Conservation (phyloP, 495 filamentous ascomycete genomes). For the Oidiodendron maius region DNA sequence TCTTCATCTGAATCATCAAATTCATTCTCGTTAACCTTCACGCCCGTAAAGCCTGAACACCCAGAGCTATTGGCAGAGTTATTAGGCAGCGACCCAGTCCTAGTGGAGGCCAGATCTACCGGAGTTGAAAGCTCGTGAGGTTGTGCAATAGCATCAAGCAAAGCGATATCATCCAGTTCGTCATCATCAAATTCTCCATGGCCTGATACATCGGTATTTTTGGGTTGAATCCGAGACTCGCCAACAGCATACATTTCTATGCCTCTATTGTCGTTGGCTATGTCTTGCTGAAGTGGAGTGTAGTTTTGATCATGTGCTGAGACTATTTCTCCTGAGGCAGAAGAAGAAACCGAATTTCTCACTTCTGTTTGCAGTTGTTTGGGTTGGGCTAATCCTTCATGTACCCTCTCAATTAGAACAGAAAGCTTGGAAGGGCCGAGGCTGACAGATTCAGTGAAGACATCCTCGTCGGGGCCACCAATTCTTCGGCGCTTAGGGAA, state of each 20-base stretch:
- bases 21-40: slow-evolving; percentile 33
- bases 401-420: slow-evolving; percentile 61
- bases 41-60: slow-evolving; percentile 2
- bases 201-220: slow-evolving; percentile 38
- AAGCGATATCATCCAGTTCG: slow-evolving; percentile 44
- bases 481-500: slow-evolving; percentile 54
- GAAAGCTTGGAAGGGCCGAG: slow-evolving; percentile 43
- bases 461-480: slow-evolving; percentile 31
- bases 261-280: no score
- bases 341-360: background rate
- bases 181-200: slow-evolving; percentile 52
- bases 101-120: background rate
- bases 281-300: background rate
- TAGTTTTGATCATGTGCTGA: background rate
- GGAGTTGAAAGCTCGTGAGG: background rate
- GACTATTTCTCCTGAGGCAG: background rate
- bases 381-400: slow-evolving; percentile 47
- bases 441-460: slow-evolving; percentile 22
- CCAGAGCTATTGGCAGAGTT: background rate
- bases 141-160: slow-evolving; percentile 7
- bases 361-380: background rate
- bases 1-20: slow-evolving; percentile 63
- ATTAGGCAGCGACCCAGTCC: background rate
- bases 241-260: background rate
- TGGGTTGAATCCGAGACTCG: background rate